Base-by-base conservation (phyloP, 352 stramenopile genomes). In the Ophiocytium majus region DNA sequence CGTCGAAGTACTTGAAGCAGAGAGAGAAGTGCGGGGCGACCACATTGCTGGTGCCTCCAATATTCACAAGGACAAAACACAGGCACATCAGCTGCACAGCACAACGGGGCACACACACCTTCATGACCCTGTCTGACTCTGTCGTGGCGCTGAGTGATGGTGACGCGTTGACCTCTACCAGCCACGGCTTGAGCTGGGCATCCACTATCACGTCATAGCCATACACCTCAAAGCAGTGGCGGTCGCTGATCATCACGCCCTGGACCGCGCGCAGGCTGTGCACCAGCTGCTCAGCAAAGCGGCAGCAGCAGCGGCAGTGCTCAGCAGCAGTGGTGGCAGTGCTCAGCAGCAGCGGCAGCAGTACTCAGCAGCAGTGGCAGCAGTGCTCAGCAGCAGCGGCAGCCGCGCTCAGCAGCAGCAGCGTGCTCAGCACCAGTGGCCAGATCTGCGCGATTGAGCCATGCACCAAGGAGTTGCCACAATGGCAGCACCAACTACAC, bases 131-230 rank as follows among this genome's bases (percentile, higher is more conserved):
- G 82, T 92, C 90, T 9, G 84, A 83, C 49, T 90, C 80, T 19
- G 90, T 92, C 28, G 90, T 92, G 19, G 88, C 82, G 17, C 93
- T 96, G 33, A 98, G 91, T 74, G 93, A 97, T 17, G 95, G 95
- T 19, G 92, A 95, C 5, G 92, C 91, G 87, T 95, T 95, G 1
- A 96, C 94, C 86, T 98, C 95, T 10, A 97, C 91, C 31, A 98
- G 91, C 94, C 95, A 98, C 14, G 94, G 93, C 89, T 97, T 96
- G 50, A 98, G 92, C 10, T 92, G 91, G 57, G 93, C 92, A 90
- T 98, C 95, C 63, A 98, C 90, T 79, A 98, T 95, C 75, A 98
- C 94, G 89, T 98, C 95, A 90, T 97, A 98, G 81, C 95, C 95
- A 86, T 97, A 98, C 85, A 94, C 96, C 87, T 98, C 95, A 85